Conservation (phyloP, 805 yeast species). For the Candida rishiriensis region DNA sequence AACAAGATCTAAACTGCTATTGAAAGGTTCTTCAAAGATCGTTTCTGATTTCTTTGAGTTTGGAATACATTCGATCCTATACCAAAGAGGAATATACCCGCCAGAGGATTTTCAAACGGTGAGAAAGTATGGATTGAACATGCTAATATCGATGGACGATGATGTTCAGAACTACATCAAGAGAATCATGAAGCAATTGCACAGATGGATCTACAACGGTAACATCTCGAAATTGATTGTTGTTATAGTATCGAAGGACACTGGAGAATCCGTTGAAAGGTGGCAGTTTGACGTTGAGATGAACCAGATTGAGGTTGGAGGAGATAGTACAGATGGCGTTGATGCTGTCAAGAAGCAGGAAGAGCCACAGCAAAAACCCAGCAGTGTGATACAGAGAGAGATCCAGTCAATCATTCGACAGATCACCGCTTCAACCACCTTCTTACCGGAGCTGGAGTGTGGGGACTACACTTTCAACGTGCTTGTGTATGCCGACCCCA, state of each 20-base stretch:
- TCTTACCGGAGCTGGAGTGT: slow-evolving; percentile 64
- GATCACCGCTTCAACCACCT: slow-evolving; percentile 82
- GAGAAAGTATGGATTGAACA: slow-evolving; percentile 71
- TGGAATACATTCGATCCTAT: slow-evolving; percentile 74
- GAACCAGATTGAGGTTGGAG: slow-evolving; percentile 3
- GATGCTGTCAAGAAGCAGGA: slow-evolving; percentile 7
- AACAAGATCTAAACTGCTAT: slow-evolving; percentile 46
- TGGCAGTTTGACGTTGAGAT: slow-evolving; percentile 79
- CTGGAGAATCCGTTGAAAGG: slow-evolving; percentile 67
- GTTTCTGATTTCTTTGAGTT: slow-evolving; percentile 84
- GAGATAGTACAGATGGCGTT: slow-evolving; percentile 8
- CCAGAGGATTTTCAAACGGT: slow-evolving; percentile 77
- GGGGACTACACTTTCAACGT: slow-evolving; percentile 74
- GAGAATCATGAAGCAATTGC: slow-evolving; percentile 63
- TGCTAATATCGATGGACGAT: slow-evolving; percentile 68
- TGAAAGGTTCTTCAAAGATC: slow-evolving; percentile 73
- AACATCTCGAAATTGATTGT: slow-evolving; percentile 64
- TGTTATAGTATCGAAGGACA: slow-evolving; percentile 64
- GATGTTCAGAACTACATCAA: slow-evolving; percentile 69
- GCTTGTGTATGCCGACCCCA: slow-evolving; percentile 72
- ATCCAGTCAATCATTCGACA: slow-evolving; percentile 86
- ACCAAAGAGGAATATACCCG: slow-evolving; percentile 88
- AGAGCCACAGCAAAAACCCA: slow-evolving; percentile 23
- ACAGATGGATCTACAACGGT: slow-evolving; percentile 69
- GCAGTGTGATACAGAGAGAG: slow-evolving; percentile 58